Percentiles rank a stretch among this genome's conserved stretches.
phyloP scores from a whole-genome alignment of 2,329 filamentous ascomycete species.

The Nemania serpens region DNA sequence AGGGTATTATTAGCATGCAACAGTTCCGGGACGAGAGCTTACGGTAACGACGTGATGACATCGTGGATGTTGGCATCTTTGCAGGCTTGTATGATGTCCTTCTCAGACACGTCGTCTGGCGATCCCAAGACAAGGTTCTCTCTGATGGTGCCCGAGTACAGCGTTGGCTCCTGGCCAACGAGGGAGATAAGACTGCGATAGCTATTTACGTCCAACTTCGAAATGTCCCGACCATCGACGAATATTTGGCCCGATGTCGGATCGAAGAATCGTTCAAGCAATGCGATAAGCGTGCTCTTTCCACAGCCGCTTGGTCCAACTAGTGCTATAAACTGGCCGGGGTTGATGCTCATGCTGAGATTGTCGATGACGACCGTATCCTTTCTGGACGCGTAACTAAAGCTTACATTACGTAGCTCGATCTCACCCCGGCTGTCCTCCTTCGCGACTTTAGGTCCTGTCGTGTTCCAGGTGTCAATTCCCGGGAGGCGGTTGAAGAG shows the following conservation, averaged over 20 bases:
- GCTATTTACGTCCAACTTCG: constrained; percentile 49
- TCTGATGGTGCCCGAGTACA: constrained; percentile 53
- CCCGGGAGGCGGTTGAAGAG: constrained; percentile 1
- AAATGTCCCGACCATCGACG: constrained; percentile 50
- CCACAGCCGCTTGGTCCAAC: constrained; percentile 62
- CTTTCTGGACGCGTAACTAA: constrained; percentile 62
- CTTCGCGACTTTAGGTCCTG: constrained; percentile 48
- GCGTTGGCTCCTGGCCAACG: constrained; percentile 62
- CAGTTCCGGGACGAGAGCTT: neutral
- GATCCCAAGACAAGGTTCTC: constrained; percentile 56
- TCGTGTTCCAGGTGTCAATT: constrained; percentile 1
- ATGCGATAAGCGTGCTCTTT: constrained; percentile 64
- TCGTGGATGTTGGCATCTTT: constrained; percentile 64
- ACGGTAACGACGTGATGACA: constrained; percentile 52
- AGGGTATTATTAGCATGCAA: neutral
- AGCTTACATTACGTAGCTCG: constrained; percentile 38
- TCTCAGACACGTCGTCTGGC: constrained; percentile 44
- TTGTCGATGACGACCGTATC: constrained; percentile 48
- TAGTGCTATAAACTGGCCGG: constrained; percentile 57
- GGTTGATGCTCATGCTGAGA: constrained; percentile 49
- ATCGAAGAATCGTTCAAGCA: constrained; percentile 54
- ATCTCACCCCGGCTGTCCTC: neutral
- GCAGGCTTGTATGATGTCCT: constrained; percentile 60
- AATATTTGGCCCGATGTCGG: constrained; percentile 51
- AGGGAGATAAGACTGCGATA: constrained; percentile 59